phyloP scores from a whole-genome alignment of 768 basidiomycete genomes.

The Termitomyces sp. region DNA sequence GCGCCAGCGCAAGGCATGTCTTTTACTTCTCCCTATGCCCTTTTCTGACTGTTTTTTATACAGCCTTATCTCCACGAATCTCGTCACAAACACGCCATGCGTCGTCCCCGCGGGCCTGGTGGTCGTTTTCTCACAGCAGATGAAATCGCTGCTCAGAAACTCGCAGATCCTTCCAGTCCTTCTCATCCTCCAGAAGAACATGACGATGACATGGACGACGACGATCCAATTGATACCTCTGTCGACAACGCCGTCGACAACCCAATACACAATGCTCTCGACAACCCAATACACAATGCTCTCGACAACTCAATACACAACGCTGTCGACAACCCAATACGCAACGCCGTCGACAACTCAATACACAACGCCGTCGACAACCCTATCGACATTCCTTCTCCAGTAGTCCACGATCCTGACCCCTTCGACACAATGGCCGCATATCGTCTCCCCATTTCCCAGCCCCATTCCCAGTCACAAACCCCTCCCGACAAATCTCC shows the following conservation, averaged over 20 bases:
- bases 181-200: conserved; percentile 17
- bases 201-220: conserved; percentile 29
- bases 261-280: conserved; percentile 1
- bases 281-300: background rate
- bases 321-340: conserved; percentile 3
- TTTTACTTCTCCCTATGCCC: background rate
- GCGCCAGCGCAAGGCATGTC: conserved; percentile 80
- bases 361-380: background rate
- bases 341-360: conserved; percentile 7
- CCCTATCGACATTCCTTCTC: conserved; percentile 13
- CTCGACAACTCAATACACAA: conserved; percentile 5
- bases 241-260: conserved; percentile 5
- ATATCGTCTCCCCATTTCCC: conserved; percentile 15
- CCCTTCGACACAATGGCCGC: conserved; percentile 21
- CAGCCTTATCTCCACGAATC: conserved; percentile 98
- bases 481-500: conserved; percentile 16
- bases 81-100: conserved; percentile 97
- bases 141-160: conserved; percentile 83
- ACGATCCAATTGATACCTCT: conserved; percentile 24
- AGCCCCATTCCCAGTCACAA: conserved; percentile 1
- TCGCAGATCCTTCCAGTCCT: conserved; percentile 25
- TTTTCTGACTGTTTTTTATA: background rate
- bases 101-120: conserved; percentile 92
- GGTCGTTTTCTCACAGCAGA: conserved; percentile 97
- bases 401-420: conserved; percentile 14